A percentile compares a stretch with the other conserved stretches of the same genome.
Evolutionary conservation across 2,329 filamentous ascomycete genomes (phyloP).

Genomic region (Colletotrichum viniferum): DNA sequence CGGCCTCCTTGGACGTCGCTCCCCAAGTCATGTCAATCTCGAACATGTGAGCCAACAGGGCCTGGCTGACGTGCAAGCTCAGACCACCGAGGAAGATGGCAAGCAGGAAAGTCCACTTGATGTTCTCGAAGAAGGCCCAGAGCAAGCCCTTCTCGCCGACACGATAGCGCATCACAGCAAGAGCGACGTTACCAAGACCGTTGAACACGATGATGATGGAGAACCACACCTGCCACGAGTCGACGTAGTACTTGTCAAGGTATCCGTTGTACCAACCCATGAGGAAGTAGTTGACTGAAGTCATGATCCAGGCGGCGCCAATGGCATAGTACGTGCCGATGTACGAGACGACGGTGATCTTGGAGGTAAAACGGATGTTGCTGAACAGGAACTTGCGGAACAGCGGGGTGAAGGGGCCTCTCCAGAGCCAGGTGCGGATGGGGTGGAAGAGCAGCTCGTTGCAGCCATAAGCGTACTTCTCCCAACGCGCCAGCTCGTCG

Average conservation of each 20-base stretch:
- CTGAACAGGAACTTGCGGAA: constrained; percentile 77
- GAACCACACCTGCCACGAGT: constrained; percentile 82
- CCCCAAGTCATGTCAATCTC: constrained; percentile 88
- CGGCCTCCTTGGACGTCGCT: constrained; percentile 81
- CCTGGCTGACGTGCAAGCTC: constrained; percentile 80
- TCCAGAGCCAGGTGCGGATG: constrained; percentile 72
- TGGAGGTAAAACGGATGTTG: constrained; percentile 75
- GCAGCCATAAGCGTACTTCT: constrained; percentile 86
- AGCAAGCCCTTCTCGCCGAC: constrained; percentile 67
- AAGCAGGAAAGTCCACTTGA: constrained; percentile 77
- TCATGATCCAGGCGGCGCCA: constrained; percentile 76
- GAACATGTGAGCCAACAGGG: constrained; percentile 82
- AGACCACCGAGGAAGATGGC: constrained; percentile 85
- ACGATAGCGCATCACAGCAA: constrained; percentile 76
- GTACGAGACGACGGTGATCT: constrained; percentile 77
- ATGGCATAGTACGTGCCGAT: constrained; percentile 84
- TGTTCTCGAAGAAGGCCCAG: constrained; percentile 63
- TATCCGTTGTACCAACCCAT: constrained; percentile 79
- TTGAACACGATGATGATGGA: constrained; percentile 81
- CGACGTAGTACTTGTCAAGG: constrained; percentile 80
- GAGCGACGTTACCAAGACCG: constrained; percentile 72
- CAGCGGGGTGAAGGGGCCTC: constrained; percentile 78
- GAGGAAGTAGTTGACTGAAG: constrained; percentile 75
- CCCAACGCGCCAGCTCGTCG: constrained; percentile 84
- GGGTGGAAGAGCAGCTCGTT: constrained; percentile 84